Evolutionary conservation across 2,329 filamentous ascomycete species (phyloP).

Genomic region (Thielaviopsis musarum): DNA sequence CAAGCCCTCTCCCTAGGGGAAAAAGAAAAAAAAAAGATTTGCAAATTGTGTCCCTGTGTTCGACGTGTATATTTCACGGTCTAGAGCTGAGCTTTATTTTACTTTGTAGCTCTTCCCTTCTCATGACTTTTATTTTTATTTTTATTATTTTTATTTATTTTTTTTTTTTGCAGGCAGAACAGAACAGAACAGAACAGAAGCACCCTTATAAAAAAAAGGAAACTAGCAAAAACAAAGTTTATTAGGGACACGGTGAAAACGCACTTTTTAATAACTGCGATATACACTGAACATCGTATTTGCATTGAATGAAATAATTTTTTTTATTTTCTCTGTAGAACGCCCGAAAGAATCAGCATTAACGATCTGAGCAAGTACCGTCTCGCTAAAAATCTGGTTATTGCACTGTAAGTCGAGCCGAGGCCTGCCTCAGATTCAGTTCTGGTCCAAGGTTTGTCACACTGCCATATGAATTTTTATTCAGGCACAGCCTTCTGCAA

Average conservation of each 20-base stretch:
- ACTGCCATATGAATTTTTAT: not conserved
- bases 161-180: not conserved
- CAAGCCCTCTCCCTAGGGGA: too few species aligned
- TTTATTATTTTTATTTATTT: too few species aligned
- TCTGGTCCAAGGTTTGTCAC: not conserved
- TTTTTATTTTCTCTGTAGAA: not conserved
- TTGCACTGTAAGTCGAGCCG: not conserved
- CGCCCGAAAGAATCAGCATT: not conserved
- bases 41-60: too few species aligned
- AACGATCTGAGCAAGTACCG: not conserved
- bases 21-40: too few species aligned
- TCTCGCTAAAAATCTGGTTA: not conserved
- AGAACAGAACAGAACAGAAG: not conserved
- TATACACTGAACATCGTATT: not conserved
- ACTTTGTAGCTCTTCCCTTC: too few species aligned
- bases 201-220: not conserved
- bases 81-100: too few species aligned
- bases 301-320: not conserved
- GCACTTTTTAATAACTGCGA: not conserved
- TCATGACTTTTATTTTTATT: too few species aligned
- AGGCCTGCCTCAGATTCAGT: not conserved
- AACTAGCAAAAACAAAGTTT: not conserved
- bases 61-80: too few species aligned
- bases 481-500: not conserved
- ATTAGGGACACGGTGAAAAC: not conserved